Evolutionary conservation across 2,329 filamentous ascomycete species (phyloP), one percentile per base, ranked within the genome.

Genomic region (Epichloe baconii): DNA sequence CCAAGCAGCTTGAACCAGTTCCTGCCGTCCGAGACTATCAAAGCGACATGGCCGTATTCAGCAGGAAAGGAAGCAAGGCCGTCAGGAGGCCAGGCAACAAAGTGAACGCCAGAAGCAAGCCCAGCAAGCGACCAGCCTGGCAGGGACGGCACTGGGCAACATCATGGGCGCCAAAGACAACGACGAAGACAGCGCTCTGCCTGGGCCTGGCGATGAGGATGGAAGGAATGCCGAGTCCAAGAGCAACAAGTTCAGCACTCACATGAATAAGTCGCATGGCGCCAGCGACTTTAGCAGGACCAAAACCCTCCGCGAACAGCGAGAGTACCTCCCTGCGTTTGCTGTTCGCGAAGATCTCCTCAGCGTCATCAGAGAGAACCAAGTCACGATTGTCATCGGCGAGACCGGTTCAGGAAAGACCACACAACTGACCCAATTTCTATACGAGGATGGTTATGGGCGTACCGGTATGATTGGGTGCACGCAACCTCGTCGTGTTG

Each of bases 21-120:
- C 88, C 91, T 0, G 94, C 93, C 0, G 87, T 98, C 14, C 80
- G 86, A 49, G 93, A 98, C 65, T 83, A 86, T 26, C 91, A 97
- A 68, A 98, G 94, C 64, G 93, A 98, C 63, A 95, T 98, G 93
- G 93, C 93, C 1, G 90, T 98, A 1, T 97, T 97, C 61, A 95
- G 89, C 69, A 80, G 91, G 43, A 96, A 96, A 65, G 93, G 93
- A 1, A 97, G 91, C 64, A 86, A 82, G 59, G 89, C 96, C 2
- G 93, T 98, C 12, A 87, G 86, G 93, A 98, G 60, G 83, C 85
- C 59, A 77, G 94, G 42, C 89, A 95, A 67, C 89, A 95, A 66
- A 85, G 90, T 55, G 93, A 98, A 66, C 80, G 93, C 42, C 88
- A 95, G 62, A 88, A 89, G 60, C 91, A 97, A 66, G 91, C 93